A percentile compares a stretch with the other conserved stretches of the same genome.
Evolutionary conservation across 2,329 filamentous ascomycete species (phyloP).

Genomic region (Ophiocordyceps camponoti-floridani): DNA sequence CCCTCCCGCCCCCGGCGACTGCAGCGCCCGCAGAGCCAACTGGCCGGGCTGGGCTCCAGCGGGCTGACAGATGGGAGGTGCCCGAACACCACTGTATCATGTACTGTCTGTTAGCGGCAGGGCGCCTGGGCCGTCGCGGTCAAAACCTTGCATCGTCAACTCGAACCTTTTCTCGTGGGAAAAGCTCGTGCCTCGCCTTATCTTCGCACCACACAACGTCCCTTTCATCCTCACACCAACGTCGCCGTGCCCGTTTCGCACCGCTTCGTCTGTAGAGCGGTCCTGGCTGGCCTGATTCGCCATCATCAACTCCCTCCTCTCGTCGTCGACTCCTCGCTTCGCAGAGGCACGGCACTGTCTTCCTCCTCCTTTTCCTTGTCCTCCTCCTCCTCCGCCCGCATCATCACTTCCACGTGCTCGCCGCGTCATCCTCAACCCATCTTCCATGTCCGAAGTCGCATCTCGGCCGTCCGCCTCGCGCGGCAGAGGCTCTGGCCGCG

Average conservation of each 20-base stretch:
- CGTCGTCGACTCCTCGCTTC: background rate
- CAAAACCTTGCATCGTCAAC: constrained; percentile 18
- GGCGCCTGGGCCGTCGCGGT: constrained; percentile 10
- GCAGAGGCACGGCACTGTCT: constrained; percentile 17
- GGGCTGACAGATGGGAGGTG: background rate
- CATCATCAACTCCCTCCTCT: constrained; percentile 11
- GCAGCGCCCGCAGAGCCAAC: background rate
- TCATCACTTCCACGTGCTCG: constrained; percentile 3
- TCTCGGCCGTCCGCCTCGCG: constrained; percentile 66
- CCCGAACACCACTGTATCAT: too few relatives aligned
- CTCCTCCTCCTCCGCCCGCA: background rate
- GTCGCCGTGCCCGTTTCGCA: constrained; percentile 11
- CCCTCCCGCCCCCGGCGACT: too few relatives aligned
- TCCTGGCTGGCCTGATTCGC: constrained; percentile 9
- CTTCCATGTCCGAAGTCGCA: constrained; percentile 85
- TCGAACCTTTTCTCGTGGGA: constrained; percentile 17
- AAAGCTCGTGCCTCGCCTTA: constrained; percentile 18
- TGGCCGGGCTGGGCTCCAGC: background rate
- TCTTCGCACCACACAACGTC: constrained; percentile 6
- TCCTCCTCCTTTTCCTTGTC: background rate
- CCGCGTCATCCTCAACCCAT: constrained; percentile 14
- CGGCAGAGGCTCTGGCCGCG: constrained; percentile 79
- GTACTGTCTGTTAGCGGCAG: background rate
- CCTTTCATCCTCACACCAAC: constrained; percentile 7
- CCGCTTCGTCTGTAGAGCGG: constrained; percentile 11